Evolutionary conservation across 768 basidiomycete species (phyloP), one percentile per base, ranked within the genome.

Genomic region (Tylopilus rubrobrunneus): DNA sequence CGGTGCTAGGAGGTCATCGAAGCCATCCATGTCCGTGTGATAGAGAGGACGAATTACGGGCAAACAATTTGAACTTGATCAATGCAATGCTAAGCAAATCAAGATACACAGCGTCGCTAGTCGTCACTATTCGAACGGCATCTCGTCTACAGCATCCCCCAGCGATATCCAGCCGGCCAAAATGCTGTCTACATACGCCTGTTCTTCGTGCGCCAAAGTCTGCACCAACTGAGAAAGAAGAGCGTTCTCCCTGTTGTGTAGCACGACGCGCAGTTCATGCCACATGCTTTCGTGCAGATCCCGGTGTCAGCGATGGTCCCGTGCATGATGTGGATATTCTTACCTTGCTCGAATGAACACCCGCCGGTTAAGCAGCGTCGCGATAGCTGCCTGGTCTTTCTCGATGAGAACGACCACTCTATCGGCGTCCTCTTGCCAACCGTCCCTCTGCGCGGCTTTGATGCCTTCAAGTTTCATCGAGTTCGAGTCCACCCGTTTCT

Each of bases 201-300:
- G 80, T 64, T 95, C 91, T 51, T 90, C 88, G 48, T 77, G 77
- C 3, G 85, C 84, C 67, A 94, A 89, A 1, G 73, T 72, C 67
- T 90, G 84, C 55, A 87, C 83, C 2, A 87, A 75, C 56, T 86
- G 77, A 0, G 88, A 87, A 27, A 95, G 71, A 34, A 95, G 77
- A 0, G 88, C 79, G 60, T 92, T 91, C 73, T 97, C 94, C 51
- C 88, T 78, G 59, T 95, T 93, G 69, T 97, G 93, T 43, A 96
- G 74, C 36, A 98, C 86, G 17, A 93, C 89, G 23, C 91, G 84
- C n/a, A 96, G 77, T 69, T 98, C 94, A 62, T 96, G 90, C 93
- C 94, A 98, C 81, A 97, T 82, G 59, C 94, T 93, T 60, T 5
- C 25, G 25, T 25, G 25, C n/a, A 37, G 44, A 49, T 47, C 17